A percentile compares a stretch with the other conserved stretches of the same genome.
These are phyloP conservation scores for Astragalus glycyphyllos DNA, from an alignment of 306 rosid species.

Conservation along the genomic window DNA sequence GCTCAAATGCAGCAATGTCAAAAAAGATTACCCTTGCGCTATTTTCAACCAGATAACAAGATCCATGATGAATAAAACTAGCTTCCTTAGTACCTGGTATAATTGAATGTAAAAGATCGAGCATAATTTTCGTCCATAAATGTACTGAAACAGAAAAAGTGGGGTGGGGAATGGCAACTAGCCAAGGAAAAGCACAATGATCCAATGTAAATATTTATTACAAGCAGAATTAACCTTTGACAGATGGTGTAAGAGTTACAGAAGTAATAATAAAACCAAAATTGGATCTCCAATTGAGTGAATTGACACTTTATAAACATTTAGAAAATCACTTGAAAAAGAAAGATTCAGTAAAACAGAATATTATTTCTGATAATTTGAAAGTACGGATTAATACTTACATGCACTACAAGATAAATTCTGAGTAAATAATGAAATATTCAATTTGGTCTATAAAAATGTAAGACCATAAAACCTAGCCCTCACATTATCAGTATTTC, in stretches of 20 bases:
- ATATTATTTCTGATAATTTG: no score
- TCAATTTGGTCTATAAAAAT: no score
- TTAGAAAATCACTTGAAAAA: neutral
- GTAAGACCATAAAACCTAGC: no score
- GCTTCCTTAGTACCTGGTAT: constrained; percentile 54
- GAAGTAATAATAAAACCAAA: neutral
- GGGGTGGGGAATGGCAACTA: neutral
- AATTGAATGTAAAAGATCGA: constrained; percentile 36
- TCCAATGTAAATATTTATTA: neutral
- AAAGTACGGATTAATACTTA: no score
- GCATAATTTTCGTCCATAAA: constrained; percentile 15
- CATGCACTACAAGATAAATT: no score
- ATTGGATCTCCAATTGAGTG: neutral
- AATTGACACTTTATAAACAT: neutral
- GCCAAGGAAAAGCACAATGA: constrained; percentile 8
- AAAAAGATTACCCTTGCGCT: constrained; percentile 77
- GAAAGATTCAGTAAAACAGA: no score
- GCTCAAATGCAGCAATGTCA: constrained; percentile 68
- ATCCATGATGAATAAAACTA: constrained; percentile 71
- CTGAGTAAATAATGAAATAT: no score
- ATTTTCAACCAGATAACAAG: constrained; percentile 65
- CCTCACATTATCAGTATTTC: no score
- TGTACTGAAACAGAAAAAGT: constrained; percentile 15
- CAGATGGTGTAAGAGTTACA: neutral
- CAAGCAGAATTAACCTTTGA: constrained; percentile 6